Evolutionary conservation across 2,329 filamentous ascomycete genomes (phyloP).

Genomic region (Sphaerulina populicola): DNA sequence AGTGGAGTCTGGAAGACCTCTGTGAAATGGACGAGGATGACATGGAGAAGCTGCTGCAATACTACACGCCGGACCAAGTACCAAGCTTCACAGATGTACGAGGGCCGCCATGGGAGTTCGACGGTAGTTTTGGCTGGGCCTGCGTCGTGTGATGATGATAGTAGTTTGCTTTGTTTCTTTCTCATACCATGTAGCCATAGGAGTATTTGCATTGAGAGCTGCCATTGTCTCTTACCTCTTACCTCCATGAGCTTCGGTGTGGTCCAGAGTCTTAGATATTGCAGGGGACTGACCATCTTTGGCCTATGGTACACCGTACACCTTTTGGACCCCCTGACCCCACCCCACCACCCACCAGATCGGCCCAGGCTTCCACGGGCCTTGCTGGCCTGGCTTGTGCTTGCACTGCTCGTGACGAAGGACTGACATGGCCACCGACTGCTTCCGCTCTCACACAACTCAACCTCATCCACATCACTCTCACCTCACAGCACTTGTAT

Average conservation of each 20-base stretch:
- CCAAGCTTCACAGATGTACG: conserved; percentile 39
- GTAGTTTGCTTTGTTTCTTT: neutral
- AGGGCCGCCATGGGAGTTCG: conserved; percentile 35
- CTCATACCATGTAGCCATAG: no score
- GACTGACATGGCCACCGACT: conserved; percentile 1
- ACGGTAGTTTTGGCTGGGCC: conserved; percentile 42
- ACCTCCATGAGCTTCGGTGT: no score
- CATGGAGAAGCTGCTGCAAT: conserved; percentile 74
- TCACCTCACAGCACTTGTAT: neutral
- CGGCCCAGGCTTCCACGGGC: no score
- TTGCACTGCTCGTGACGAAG: neutral
- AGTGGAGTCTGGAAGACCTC: conserved; percentile 76
- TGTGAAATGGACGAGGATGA: conserved; percentile 70
- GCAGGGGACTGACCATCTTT: no score
- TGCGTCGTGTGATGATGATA: conserved; percentile 25
- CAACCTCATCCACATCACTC: neutral
- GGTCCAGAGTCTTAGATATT: no score
- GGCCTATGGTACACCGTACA: no score
- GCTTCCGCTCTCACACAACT: neutral
- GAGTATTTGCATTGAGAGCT: no score
- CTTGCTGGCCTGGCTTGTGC: no score
- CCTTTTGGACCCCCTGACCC: no score
- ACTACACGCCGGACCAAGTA: conserved; percentile 50
- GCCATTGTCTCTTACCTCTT: no score
- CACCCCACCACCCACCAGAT: no score